These are phyloP conservation scores for Cercospora zeina DNA, from an alignment of 2,329 filamentous ascomycete species.

Conservation along the genomic window DNA sequence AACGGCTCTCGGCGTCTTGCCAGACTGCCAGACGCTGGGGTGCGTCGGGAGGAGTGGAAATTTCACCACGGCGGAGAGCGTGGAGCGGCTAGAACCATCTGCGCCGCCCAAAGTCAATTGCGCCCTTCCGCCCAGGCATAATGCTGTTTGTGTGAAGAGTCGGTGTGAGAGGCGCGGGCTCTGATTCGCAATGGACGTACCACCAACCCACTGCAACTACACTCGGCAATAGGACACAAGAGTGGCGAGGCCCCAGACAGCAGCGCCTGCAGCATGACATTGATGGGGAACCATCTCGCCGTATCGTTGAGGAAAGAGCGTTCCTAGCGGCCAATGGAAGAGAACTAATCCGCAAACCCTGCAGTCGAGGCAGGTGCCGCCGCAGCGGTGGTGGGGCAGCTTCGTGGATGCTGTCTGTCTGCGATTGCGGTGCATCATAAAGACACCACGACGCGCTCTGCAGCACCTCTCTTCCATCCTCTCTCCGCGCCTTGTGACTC, in stretches of 20 bases:
- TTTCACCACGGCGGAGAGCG: background rate
- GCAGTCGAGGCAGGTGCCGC: slow-evolving; percentile 6
- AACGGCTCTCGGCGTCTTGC: background rate
- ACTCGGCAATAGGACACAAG: background rate
- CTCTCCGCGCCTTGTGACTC: too few species aligned
- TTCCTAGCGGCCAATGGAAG: slow-evolving; percentile 10
- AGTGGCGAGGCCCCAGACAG: background rate
- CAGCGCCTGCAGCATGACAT: background rate
- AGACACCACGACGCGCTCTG: background rate
- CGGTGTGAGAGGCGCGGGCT: slow-evolving; percentile 10
- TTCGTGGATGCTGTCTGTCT: background rate
- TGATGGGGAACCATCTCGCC: background rate
- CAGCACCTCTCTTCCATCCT: background rate
- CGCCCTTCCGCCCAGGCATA: background rate
- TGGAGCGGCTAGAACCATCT: too few species aligned
- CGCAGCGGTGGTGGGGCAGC: background rate
- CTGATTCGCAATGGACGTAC: slow-evolving; percentile 11
- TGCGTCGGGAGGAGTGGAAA: background rate
- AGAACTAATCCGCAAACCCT: slow-evolving; percentile 3
- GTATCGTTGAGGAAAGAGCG: slow-evolving; percentile 12
- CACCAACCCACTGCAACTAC: background rate
- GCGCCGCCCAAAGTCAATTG: slow-evolving; percentile 12
- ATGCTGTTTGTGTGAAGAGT: background rate
- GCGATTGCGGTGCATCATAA: slow-evolving; percentile 4
- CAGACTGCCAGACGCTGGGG: slow-evolving; percentile 2